Percentiles rank a stretch among this genome's conserved stretches.
phyloP scores from a whole-genome alignment of 306 rosid species.

The Sophora flavescens region DNA sequence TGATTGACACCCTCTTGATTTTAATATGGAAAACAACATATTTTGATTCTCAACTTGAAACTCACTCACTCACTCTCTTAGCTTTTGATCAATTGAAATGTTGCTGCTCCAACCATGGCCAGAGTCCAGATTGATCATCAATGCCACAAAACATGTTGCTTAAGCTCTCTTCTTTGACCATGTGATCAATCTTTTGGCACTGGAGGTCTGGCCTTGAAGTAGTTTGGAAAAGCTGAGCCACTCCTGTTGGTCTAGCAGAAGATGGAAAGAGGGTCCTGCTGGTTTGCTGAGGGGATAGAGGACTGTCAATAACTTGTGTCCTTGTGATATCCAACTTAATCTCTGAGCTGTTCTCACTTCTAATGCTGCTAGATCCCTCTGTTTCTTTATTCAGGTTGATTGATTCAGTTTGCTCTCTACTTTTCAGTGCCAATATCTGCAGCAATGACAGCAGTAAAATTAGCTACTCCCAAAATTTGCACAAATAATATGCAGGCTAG shows the following conservation, averaged over 20 bases:
- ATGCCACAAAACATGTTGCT: slow-evolving; percentile 87
- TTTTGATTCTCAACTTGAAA: neutral
- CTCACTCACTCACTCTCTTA: neutral
- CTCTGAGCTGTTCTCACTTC: slow-evolving; percentile 93
- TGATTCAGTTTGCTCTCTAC: slow-evolving; percentile 86
- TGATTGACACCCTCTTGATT: slow-evolving; percentile 36
- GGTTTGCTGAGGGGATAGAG: slow-evolving; percentile 63
- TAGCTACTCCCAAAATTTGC: slow-evolving; percentile 20
- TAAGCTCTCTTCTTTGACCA: slow-evolving; percentile 77
- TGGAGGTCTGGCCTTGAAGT: slow-evolving; percentile 71
- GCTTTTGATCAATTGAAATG: slow-evolving; percentile 67
- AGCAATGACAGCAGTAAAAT: slow-evolving; percentile 14
- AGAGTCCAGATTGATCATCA: slow-evolving; percentile 85
- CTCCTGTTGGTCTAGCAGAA: slow-evolving; percentile 63
- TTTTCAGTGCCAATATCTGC: slow-evolving; percentile 87
- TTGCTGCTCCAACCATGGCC: slow-evolving; percentile 97
- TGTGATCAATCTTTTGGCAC: slow-evolving; percentile 70
- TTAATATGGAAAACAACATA: slow-evolving; percentile 35
- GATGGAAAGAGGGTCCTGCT: slow-evolving; percentile 69
- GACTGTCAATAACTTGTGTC: slow-evolving; percentile 82
- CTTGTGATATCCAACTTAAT: slow-evolving; percentile 84
- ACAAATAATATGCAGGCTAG: neutral
- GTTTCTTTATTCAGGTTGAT: slow-evolving; percentile 91
- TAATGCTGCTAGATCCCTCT: slow-evolving; percentile 88
- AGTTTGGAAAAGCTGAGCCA: slow-evolving; percentile 79